phyloP scores from a whole-genome alignment of 768 basidiomycete genomes.

The Dentipellis sp. region DNA sequence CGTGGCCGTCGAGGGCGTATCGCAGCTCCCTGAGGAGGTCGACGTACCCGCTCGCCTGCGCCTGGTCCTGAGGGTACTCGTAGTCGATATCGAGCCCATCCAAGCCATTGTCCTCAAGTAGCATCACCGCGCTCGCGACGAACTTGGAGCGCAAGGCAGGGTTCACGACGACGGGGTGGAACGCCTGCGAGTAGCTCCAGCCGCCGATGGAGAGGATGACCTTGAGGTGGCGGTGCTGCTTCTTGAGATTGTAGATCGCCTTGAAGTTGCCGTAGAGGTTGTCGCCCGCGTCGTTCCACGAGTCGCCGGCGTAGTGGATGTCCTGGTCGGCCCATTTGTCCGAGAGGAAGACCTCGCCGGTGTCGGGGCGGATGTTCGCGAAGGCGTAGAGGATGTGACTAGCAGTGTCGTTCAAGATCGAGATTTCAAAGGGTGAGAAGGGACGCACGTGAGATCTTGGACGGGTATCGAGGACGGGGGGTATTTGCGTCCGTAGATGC shows the following conservation, averaged over 20 bases:
- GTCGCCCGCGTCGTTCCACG: slow-evolving; percentile 85
- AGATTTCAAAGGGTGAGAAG: slow-evolving; percentile 4
- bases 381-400: slow-evolving; percentile 92
- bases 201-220: slow-evolving; percentile 87
- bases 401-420: slow-evolving; percentile 1
- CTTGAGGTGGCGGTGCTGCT: slow-evolving; percentile 72
- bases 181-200: slow-evolving; percentile 86
- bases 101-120: slow-evolving; percentile 87
- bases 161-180: slow-evolving; percentile 73
- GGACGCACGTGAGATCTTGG: slow-evolving; percentile 73
- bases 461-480: slow-evolving; percentile 79
- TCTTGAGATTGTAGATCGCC: slow-evolving; percentile 86
- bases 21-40: slow-evolving; percentile 74
- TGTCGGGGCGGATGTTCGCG: slow-evolving; percentile 75
- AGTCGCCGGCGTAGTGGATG: slow-evolving; percentile 92
- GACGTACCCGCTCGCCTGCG: slow-evolving; percentile 77
- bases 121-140: slow-evolving; percentile 65
- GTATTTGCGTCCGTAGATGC: slow-evolving; percentile 91
- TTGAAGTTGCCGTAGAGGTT: slow-evolving; percentile 97
- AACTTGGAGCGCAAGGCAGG: slow-evolving; percentile 60
- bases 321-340: slow-evolving; percentile 95
- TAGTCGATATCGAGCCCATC: slow-evolving; percentile 92
- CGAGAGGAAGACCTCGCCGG: slow-evolving; percentile 81
- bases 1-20: slow-evolving; percentile 65
- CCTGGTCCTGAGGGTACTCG: slow-evolving; percentile 78